Percentiles rank a stretch among this genome's conserved stretches.
Evolutionary conservation across 306 rosid genomes (phyloP).

Genomic region (Rosa lucieae): DNA sequence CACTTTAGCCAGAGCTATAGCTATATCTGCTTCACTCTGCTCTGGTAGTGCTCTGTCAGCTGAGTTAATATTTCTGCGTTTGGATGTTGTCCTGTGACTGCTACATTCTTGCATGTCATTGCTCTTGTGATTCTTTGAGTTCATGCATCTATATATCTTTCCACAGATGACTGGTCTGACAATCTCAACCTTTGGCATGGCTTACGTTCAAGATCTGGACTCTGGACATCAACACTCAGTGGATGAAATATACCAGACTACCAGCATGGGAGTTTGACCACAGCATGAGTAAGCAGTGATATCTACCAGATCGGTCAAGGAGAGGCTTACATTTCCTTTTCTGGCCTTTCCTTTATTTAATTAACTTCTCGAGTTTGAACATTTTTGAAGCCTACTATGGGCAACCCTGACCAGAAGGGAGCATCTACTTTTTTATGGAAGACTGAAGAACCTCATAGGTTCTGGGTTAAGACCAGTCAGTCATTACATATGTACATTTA

Average conservation of each 20-base stretch:
- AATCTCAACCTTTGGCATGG: slow-evolving; percentile 74
- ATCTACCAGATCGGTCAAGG: slow-evolving; percentile 8
- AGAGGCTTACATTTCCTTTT: background rate
- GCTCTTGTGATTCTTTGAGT: background rate
- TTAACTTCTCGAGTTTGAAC: slow-evolving; percentile 3
- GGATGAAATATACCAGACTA: slow-evolving; percentile 77
- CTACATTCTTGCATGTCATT: background rate
- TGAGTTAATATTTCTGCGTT: background rate
- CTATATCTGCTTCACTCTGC: background rate
- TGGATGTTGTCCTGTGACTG: background rate
- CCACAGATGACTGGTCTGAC: slow-evolving; percentile 90
- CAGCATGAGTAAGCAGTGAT: slow-evolving; percentile 72
- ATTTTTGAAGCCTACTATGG: slow-evolving; percentile 77
- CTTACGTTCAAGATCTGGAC: slow-evolving; percentile 78
- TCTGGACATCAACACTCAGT: slow-evolving; percentile 64
- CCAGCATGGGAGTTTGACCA: slow-evolving; percentile 98
- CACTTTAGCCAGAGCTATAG: background rate
- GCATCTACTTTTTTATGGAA: slow-evolving; percentile 89
- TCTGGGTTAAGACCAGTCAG: slow-evolving; percentile 67
- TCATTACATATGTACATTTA: background rate
- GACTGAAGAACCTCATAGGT: slow-evolving; percentile 89
- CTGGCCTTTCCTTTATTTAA: background rate
- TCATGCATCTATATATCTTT: slow-evolving; percentile 8
- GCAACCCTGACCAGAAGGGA: slow-evolving; percentile 86
- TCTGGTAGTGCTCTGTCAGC: background rate